Evolutionary conservation across 176 grass and related monocot species (phyloP).

Genomic region (Microstegium vimineum): DNA sequence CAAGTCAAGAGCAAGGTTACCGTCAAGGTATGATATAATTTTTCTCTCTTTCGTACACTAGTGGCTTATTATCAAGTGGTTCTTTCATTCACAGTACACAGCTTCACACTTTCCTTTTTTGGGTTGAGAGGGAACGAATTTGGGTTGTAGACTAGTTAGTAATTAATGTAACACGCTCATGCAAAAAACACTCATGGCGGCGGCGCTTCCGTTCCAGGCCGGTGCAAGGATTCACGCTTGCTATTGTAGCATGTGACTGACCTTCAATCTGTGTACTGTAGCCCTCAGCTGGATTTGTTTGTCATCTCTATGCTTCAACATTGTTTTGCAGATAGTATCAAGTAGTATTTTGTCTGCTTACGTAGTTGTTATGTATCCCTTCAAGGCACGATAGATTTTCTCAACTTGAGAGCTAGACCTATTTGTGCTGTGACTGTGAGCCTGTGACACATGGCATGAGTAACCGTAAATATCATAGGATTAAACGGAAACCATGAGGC

Average conservation of each 20-base stretch:
- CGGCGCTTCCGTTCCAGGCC: not conserved
- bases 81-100: not conserved
- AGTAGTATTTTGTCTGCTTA: not conserved
- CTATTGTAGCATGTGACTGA: not conserved
- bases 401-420: not conserved
- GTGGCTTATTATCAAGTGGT: not conserved
- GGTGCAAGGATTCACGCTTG: not conserved
- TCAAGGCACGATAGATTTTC: not conserved
- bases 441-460: not conserved
- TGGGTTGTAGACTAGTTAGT: not conserved
- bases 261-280: not conserved
- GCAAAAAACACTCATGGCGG: too few species aligned
- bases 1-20: conserved; percentile 91
- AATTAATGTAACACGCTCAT: not conserved
- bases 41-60: not conserved
- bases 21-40: conserved; percentile 56
- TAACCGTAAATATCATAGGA: not conserved
- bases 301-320: not conserved
- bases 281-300: not conserved
- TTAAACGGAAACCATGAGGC: not conserved
- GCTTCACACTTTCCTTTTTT: not conserved
- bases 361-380: not conserved
- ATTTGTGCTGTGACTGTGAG: not conserved
- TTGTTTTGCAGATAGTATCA: not conserved
- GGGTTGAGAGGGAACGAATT: not conserved